Evolutionary conservation across 192 early-diverging fungal species (phyloP).

Genomic region (Coemansia sp.): DNA sequence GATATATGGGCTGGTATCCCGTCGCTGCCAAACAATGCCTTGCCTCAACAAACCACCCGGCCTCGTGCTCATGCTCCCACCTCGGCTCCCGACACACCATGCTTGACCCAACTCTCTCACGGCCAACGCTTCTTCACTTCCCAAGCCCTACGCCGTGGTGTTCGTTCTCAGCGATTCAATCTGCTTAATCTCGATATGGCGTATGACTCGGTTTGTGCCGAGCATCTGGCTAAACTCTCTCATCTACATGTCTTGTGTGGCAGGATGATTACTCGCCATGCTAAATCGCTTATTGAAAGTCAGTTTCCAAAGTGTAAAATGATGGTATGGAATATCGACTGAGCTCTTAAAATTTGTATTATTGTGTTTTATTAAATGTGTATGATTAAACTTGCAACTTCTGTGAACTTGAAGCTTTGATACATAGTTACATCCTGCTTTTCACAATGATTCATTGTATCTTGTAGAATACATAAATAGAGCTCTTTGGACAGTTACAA

Average conservation of each 20-base stretch:
- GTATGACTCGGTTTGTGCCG: constrained; percentile 50
- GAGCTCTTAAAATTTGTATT: neutral
- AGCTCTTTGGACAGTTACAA: too few relatives aligned
- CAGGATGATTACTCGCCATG: constrained; percentile 48
- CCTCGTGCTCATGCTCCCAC: constrained; percentile 20
- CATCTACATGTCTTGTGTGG: constrained; percentile 46
- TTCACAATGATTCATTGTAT: too few relatives aligned
- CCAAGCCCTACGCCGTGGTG: constrained; percentile 39
- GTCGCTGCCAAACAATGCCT: constrained; percentile 34
- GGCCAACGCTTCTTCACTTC: constrained; percentile 42
- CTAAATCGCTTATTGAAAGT: constrained; percentile 46
- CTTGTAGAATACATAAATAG: too few relatives aligned
- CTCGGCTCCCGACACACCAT: constrained; percentile 35
- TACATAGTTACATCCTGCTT: too few relatives aligned
- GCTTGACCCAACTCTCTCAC: constrained; percentile 10
- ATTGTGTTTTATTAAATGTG: neutral
- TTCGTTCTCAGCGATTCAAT: constrained; percentile 47
- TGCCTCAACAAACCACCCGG: neutral
- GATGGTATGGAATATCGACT: constrained; percentile 53
- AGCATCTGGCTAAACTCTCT: constrained; percentile 41
- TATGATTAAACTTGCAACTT: neutral
- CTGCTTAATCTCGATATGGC: constrained; percentile 53
- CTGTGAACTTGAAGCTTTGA: too few relatives aligned
- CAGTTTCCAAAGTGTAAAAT: constrained; percentile 55
- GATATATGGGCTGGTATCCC: constrained; percentile 48